A percentile compares a stretch with the other conserved stretches of the same genome.
Evolutionary conservation across 441 rosid species (phyloP).

Genomic region (Brassica hybrid): DNA sequence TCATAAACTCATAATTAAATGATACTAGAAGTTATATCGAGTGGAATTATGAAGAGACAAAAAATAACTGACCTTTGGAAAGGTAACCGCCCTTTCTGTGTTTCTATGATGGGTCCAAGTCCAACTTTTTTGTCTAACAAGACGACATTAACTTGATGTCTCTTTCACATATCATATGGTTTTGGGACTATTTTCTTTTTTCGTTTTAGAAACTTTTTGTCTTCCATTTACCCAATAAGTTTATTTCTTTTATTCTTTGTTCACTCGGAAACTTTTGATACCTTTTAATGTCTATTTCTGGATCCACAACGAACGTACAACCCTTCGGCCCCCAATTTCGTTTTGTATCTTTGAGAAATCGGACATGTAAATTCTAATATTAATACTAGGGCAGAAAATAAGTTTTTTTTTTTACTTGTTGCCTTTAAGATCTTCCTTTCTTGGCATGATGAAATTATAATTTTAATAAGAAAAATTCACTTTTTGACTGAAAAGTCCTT

Average conservation of each 20-base stretch:
- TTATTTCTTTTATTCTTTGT: constrained; percentile 16
- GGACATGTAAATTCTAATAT: constrained; percentile 17
- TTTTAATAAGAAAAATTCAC: neutral
- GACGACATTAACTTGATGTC: constrained; percentile 52
- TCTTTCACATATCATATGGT: constrained; percentile 53
- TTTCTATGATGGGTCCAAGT: constrained; percentile 60
- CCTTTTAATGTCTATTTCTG: constrained; percentile 57
- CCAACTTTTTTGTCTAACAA: constrained; percentile 48
- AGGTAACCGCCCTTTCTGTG: constrained; percentile 46
- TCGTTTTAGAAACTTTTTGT: constrained; percentile 39
- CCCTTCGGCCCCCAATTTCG: constrained; percentile 17
- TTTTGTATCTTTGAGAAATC: constrained; percentile 27
- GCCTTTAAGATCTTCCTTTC: constrained; percentile 56
- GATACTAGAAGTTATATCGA: constrained; percentile 11
- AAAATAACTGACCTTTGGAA: constrained; percentile 34
- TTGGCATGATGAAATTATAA: constrained; percentile 47
- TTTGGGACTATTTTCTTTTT: constrained; percentile 28
- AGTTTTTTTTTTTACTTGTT: constrained; percentile 14
- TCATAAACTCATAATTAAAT: constrained; percentile 28
- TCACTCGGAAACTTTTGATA: constrained; percentile 36
- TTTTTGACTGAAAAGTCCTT: constrained; percentile 32
- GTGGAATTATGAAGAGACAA: constrained; percentile 18
- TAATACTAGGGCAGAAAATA: constrained; percentile 11
- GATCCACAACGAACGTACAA: constrained; percentile 37
- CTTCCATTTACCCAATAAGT: constrained; percentile 40